Evolutionary conservation across 1,284 basidiomycete species (phyloP), one percentile per base, ranked within the genome.

Genomic region (Sphagnurus paluster): DNA sequence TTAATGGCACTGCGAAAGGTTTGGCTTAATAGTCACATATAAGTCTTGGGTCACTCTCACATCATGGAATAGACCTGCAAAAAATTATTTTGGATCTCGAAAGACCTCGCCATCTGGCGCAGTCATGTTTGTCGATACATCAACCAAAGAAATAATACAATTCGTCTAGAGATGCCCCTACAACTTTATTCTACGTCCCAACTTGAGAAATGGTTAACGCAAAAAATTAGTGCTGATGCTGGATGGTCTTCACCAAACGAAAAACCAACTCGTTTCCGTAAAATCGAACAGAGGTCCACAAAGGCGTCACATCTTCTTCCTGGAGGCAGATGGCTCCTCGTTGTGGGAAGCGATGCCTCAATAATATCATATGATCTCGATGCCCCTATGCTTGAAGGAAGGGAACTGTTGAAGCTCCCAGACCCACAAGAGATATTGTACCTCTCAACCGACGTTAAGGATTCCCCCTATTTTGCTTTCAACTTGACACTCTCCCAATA

Each of bases 291-390:
- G n/a, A 36, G n/a, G 11, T 24, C 11, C 11, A 17, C 42, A 16
- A 30, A 24, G 11, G 30, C 20, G 14, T 36, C 33, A 10, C 46
- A 37, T 37, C 40, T 50, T 6, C 40, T 50, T n/a, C 40, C 44
- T 30, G 44, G 49, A 1, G 49, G 49, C 11, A 29, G 40, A 5
- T 50, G 49, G 44, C 28, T 50, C 24, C 46, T 50, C 7, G 37
- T 42, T 23, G 44, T 34, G 8, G 23, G 30, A 9, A 21, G 32
- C 2, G 44, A 43, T 39, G 40, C 32, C 16, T 32, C 24, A 2
- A 20, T 50, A 4, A 26, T 39, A 14, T 39, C 26, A 10, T 43
- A 42, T 28, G 40, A 50, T 37, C 29, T 50, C 29, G 49, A 50
- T 43, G 28, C 37, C 5, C 19, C 25, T 17, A 24, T 3, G 29